Base-by-base conservation (phyloP, 805 yeast genomes). In the Zygoascus tannicola region DNA sequence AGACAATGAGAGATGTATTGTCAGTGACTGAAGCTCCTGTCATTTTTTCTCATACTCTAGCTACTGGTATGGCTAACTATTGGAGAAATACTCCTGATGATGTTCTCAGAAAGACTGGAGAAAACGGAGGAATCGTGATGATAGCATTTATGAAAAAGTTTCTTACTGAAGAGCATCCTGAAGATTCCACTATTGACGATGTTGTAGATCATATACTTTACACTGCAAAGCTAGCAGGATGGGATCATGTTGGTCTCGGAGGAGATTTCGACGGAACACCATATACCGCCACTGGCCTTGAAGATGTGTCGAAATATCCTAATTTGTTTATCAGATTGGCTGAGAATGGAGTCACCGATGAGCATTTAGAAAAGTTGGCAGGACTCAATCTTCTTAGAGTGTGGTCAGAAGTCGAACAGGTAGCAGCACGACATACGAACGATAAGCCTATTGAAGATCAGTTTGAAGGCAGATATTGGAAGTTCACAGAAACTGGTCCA, bases 191-290 rank as follows among this genome's bases (percentile, higher is more conserved):
- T n/a, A 70, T 73, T 38, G 71, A 69, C 5, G 74, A 71, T 47
- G 75, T 71, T 1, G 74, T 66, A 2, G 64, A 62, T 40, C 78
- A 73, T 56, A 64, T 71, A 21, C 46, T 60, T 35, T 65, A 73
- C 50, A 58, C 71, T 21, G 68, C 69, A 22, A 54, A 68, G n/a
- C 49, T 67, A 5, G 65, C 71, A 22, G 77, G 77, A 1, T 73
- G 75, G 76, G 71, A 69, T 21, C 71, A 70, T 51, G 74, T 72
- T 38, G 74, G 73, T 0, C 56, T 72, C 3, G 78, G 78, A 0
- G 65, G 71, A 2, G 79, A 74, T 54, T 73, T 72, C 50, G 78
- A 74, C 51, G 78, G 78, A 10, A 73, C 72, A 41, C 70, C 72
- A 18, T 54, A 44, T 4, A 74, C 70, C 3, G 78, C 78, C 4